Evolutionary conservation across 2,329 filamentous ascomycete genomes (phyloP).

Genomic region (Fusarium humuli): DNA sequence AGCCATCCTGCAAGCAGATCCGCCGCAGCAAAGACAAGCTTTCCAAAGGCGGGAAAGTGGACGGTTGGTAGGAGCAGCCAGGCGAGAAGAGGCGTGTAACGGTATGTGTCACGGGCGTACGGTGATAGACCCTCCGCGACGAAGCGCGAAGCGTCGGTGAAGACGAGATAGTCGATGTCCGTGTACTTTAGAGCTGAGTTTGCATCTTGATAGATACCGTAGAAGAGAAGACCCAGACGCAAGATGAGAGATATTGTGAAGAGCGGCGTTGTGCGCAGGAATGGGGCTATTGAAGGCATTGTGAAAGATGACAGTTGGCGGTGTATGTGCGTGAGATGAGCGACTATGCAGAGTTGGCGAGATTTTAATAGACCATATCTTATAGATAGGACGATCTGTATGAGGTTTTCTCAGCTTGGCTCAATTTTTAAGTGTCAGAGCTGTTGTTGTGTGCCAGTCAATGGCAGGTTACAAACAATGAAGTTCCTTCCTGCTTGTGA

Average conservation of each 20-base stretch:
- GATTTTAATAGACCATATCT: constrained; percentile 29
- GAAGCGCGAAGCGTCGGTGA: constrained; percentile 92
- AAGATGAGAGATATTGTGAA: constrained; percentile 71
- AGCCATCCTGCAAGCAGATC: constrained; percentile 89
- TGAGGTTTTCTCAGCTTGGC: background rate
- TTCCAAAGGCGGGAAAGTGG: constrained; percentile 84
- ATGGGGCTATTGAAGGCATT: constrained; percentile 42
- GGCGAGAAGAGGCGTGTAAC: constrained; percentile 93
- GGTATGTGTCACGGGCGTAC: constrained; percentile 92
- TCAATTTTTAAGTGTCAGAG: background rate
- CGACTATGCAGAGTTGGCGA: background rate
- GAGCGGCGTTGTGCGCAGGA: constrained; percentile 58
- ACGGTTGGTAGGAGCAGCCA: constrained; percentile 88
- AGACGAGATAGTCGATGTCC: constrained; percentile 98
- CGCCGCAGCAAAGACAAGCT: constrained; percentile 83
- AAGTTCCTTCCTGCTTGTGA: background rate
- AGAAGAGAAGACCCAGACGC: constrained; percentile 80
- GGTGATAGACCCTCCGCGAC: constrained; percentile 75
- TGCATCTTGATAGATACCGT: constrained; percentile 92
- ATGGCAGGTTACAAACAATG: constrained; percentile 23
- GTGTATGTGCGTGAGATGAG: constrained; percentile 26
- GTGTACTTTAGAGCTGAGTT: constrained; percentile 96
- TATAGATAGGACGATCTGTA: background rate
- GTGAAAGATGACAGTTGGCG: constrained; percentile 45
- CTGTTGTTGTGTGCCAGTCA: constrained; percentile 24